These are phyloP conservation scores for Naganishia onofrii DNA, from an alignment of 768 basidiomycete species.

Conservation along the genomic window DNA sequence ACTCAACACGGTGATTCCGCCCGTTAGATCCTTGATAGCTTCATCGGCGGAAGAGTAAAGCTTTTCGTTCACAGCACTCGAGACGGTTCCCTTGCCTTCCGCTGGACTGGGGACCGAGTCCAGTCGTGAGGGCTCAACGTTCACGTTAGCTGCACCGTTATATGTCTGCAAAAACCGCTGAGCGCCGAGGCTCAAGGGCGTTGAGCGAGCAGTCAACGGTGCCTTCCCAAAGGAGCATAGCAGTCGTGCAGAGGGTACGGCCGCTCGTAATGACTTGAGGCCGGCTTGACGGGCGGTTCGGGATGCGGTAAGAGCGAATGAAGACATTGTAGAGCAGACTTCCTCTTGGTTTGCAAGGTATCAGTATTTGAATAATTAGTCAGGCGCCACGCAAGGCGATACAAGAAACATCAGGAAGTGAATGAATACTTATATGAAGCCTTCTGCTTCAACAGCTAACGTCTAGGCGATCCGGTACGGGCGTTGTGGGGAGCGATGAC, in stretches of 20 bases:
- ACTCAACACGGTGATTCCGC: constrained; percentile 37
- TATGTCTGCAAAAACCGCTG: constrained; percentile 14
- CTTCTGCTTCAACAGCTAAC: background rate
- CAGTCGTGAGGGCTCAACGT: background rate
- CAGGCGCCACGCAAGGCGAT: background rate
- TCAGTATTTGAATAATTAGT: background rate
- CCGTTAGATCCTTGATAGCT: constrained; percentile 44
- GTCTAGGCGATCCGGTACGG: background rate
- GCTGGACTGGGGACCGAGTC: constrained; percentile 24
- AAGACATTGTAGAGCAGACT: constrained; percentile 1
- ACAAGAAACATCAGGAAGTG: background rate
- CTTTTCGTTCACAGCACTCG: constrained; percentile 28
- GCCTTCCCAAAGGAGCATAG: background rate
- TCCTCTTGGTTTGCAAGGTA: background rate
- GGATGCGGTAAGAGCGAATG: constrained; percentile 16
- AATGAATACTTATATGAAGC: background rate
- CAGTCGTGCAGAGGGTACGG: background rate
- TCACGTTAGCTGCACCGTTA: constrained; percentile 5
- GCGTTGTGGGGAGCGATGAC: background rate
- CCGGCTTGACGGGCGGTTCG: constrained; percentile 16
- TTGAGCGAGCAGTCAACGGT: background rate
- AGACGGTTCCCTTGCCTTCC: constrained; percentile 17
- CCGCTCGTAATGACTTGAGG: constrained; percentile 12
- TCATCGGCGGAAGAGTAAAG: constrained; percentile 35
- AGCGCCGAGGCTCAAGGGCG: constrained; percentile 11